phyloP scores from a whole-genome alignment of 2,329 filamentous ascomycete genomes.

The Thermoascus crustaceus region DNA sequence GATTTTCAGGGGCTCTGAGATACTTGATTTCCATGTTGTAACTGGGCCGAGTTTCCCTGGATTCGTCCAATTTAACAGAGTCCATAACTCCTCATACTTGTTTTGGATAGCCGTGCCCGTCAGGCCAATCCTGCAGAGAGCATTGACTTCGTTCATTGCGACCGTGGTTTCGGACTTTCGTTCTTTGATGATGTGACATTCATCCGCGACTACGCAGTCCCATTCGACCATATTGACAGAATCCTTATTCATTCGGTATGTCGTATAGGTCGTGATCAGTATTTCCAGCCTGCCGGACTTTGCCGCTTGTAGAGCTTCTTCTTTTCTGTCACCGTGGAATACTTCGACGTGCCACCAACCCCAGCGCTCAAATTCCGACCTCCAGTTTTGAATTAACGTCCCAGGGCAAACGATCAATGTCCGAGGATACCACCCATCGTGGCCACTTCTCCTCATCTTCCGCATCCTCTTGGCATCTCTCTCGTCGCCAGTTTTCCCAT shows the following conservation, averaged over 20 bases:
- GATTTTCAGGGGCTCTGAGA: conserved; percentile 70
- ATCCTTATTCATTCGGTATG: conserved; percentile 68
- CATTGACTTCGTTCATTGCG: conserved; percentile 83
- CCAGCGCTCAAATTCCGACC: conserved; percentile 76
- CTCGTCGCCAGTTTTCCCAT: conserved; percentile 88
- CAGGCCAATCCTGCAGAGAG: conserved; percentile 82
- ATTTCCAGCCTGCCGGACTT: conserved; percentile 72
- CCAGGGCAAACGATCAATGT: conserved; percentile 84
- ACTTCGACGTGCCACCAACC: conserved; percentile 89
- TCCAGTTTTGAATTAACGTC: conserved; percentile 84
- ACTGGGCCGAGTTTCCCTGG: conserved; percentile 63
- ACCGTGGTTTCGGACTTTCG: conserved; percentile 66
- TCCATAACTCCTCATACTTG: conserved; percentile 96
- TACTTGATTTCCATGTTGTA: conserved; percentile 67
- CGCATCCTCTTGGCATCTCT: conserved; percentile 80
- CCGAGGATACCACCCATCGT: conserved; percentile 67
- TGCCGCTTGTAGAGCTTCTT: conserved; percentile 64
- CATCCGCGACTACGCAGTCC: conserved; percentile 92
- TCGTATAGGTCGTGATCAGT: conserved; percentile 89
- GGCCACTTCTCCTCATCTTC: conserved; percentile 60
- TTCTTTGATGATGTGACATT: conserved; percentile 87
- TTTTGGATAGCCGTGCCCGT: conserved; percentile 97
- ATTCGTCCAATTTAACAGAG: conserved; percentile 90
- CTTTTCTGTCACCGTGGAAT: conserved; percentile 67
- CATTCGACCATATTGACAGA: conserved; percentile 78